Evolutionary conservation across 2,329 filamentous ascomycete genomes (phyloP).

Genomic region (Aspergillaceae sp.): DNA sequence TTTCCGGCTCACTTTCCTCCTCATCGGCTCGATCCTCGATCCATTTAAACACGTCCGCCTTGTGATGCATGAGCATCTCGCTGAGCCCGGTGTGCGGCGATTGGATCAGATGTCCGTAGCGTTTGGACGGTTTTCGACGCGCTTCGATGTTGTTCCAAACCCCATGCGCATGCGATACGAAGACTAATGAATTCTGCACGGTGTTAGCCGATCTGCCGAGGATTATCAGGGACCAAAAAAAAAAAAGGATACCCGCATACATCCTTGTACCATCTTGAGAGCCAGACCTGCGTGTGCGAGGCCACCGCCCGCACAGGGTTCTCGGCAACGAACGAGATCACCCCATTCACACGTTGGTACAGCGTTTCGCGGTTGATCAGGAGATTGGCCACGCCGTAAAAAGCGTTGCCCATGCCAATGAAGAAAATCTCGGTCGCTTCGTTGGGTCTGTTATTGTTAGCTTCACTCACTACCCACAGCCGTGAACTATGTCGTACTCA

Average conservation of each 20-base stretch:
- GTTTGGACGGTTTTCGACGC: constrained; percentile 46
- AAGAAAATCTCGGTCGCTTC: constrained; percentile 68
- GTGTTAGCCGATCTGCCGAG: not conserved
- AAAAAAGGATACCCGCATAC: constrained; percentile 30
- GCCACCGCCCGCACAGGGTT: constrained; percentile 68
- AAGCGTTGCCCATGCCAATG: constrained; percentile 83
- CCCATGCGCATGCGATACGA: constrained; percentile 64
- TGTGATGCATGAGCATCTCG: constrained; percentile 50
- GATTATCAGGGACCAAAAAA: too few species aligned
- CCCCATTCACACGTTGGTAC: constrained; percentile 58
- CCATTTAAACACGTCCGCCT: constrained; percentile 41
- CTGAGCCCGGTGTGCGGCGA: constrained; percentile 41
- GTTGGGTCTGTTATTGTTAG: constrained; percentile 42
- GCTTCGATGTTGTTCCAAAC: constrained; percentile 63
- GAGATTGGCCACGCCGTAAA: constrained; percentile 71
- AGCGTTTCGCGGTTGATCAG: constrained; percentile 62
- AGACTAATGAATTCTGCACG: constrained; percentile 62
- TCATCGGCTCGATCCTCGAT: constrained; percentile 34
- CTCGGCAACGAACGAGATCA: constrained; percentile 73
- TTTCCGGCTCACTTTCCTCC: constrained; percentile 18
- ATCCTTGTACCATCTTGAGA: constrained; percentile 74
- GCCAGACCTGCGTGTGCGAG: constrained; percentile 59
- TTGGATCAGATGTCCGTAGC: constrained; percentile 47
- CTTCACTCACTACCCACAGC: constrained; percentile 3
- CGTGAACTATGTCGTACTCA: constrained; percentile 44